Conservation (phyloP, 2,329 filamentous ascomycete species). For the Monilinia aucupariae region DNA sequence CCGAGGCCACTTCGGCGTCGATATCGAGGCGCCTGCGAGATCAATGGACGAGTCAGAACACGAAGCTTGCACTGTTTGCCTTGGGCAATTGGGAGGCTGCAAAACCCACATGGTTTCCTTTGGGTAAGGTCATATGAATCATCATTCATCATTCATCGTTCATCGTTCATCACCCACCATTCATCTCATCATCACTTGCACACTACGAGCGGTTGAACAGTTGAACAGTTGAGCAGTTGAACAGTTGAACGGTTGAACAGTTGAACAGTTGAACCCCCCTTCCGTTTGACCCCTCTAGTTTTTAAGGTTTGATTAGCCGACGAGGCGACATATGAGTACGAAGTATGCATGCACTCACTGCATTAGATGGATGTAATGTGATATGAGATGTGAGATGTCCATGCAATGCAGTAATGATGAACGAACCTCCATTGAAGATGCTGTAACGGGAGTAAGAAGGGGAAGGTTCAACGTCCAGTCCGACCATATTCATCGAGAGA, state of each 20-base stretch:
- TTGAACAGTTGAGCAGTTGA: too few species aligned
- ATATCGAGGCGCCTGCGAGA: not conserved
- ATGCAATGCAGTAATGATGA: too few species aligned
- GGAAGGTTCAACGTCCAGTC: too few species aligned
- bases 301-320: slow-evolving; percentile 9
- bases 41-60: slow-evolving; percentile 13
- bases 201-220: too few species aligned
- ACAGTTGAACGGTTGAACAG: too few species aligned
- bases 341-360: not conserved
- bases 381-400: too few species aligned
- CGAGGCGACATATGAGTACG: not conserved
- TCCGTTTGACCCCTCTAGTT: not conserved
- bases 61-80: slow-evolving; percentile 11
- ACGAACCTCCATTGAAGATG: too few species aligned
- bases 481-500: too few species aligned
- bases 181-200: not conserved
- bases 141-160: too few species aligned
- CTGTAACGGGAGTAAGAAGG: too few species aligned
- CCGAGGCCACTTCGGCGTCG: not conserved
- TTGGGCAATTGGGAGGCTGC: slow-evolving; percentile 4
- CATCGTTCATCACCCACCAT: too few species aligned
- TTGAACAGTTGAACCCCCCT: not conserved
- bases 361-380: slow-evolving; percentile 2
- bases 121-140: not conserved
- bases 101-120: not conserved